Conservation (phyloP, 164 flowering plant genomes). For the Vitis labrusca region DNA sequence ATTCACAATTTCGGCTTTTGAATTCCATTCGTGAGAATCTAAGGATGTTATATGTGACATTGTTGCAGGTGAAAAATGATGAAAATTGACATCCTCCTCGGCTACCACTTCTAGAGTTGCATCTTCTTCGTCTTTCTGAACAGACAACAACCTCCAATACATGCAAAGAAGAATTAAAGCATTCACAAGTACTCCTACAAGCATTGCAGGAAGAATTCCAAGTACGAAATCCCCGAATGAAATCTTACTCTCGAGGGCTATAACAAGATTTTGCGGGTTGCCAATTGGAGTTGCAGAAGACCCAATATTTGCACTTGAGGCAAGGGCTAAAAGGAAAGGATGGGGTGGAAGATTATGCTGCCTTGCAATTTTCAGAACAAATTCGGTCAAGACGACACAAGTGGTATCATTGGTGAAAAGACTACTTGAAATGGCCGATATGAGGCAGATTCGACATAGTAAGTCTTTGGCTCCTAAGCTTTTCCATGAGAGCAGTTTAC, state of each 20-base stretch:
- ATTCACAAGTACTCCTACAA: conserved; percentile 63
- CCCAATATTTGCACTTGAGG: conserved; percentile 89
- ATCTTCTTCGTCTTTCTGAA: conserved; percentile 56
- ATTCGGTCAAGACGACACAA: conserved; percentile 86
- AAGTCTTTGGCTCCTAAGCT: conserved; percentile 82
- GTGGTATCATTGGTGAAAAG: conserved; percentile 87
- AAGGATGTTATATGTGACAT: conserved; percentile 58
- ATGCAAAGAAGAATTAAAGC: conserved; percentile 50
- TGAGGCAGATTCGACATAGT: conserved; percentile 59
- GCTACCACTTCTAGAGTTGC: conserved; percentile 38
- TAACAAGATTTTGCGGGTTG: conserved; percentile 90
- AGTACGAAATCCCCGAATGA: conserved; percentile 61
- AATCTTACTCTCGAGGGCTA: conserved; percentile 71
- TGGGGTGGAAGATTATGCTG: conserved; percentile 87
- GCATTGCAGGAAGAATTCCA: conserved; percentile 77
- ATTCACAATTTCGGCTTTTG: conserved; percentile 18
- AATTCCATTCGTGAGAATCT: conserved; percentile 38
- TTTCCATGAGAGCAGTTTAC: conserved; percentile 70
- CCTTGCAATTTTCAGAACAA: conserved; percentile 75
- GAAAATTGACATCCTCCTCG: conserved; percentile 56
- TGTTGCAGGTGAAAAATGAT: conserved; percentile 88
- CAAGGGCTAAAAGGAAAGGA: conserved; percentile 83
- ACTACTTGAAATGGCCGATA: conserved; percentile 83
- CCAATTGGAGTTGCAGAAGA: conserved; percentile 95
- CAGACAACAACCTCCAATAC: conserved; percentile 64